These are phyloP conservation scores for Penicillium paneum DNA, from an alignment of 2,329 filamentous ascomycete species.

Conservation along the genomic window DNA sequence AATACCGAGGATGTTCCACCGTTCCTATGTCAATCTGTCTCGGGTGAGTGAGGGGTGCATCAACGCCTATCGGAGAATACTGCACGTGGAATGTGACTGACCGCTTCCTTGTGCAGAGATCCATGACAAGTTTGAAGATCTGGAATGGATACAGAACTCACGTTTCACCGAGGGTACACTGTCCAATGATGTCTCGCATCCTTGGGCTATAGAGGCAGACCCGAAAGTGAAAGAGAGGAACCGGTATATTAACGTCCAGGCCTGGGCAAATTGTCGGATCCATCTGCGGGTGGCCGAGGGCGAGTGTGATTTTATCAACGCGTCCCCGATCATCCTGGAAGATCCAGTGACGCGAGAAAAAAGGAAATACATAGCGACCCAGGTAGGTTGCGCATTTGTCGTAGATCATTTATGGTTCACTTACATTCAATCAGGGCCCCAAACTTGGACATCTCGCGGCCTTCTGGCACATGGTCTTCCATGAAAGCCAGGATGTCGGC, in stretches of 20 bases:
- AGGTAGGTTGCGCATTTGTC: conserved; percentile 46
- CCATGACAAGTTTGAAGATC: conserved; percentile 57
- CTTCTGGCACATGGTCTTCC: conserved; percentile 93
- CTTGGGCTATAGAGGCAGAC: conserved; percentile 58
- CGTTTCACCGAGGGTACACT: conserved; percentile 50
- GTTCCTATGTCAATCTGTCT: conserved; percentile 38
- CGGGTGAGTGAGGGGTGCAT: conserved; percentile 34
- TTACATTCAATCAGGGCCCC: conserved; percentile 58
- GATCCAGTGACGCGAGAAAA: conserved; percentile 47
- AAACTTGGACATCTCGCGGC: conserved; percentile 72
- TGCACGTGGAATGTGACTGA: conserved; percentile 20
- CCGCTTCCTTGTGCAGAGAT: conserved; percentile 47
- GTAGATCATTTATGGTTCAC: not conserved
- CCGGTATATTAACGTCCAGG: conserved; percentile 84
- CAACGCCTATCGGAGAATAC: conserved; percentile 17
- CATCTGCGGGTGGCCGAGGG: conserved; percentile 73
- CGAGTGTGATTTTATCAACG: conserved; percentile 76
- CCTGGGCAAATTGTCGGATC: conserved; percentile 83
- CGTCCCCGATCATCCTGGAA: conserved; percentile 65
- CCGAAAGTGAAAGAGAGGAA: conserved; percentile 64
- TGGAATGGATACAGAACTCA: conserved; percentile 59
- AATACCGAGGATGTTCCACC: conserved; percentile 36
- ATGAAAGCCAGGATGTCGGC: conserved; percentile 69
- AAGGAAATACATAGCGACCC: conserved; percentile 81
- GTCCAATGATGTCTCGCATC: conserved; percentile 48